Conservation (phyloP, 306 rosid genomes). For the Amphicarpaea edgeworthii region DNA sequence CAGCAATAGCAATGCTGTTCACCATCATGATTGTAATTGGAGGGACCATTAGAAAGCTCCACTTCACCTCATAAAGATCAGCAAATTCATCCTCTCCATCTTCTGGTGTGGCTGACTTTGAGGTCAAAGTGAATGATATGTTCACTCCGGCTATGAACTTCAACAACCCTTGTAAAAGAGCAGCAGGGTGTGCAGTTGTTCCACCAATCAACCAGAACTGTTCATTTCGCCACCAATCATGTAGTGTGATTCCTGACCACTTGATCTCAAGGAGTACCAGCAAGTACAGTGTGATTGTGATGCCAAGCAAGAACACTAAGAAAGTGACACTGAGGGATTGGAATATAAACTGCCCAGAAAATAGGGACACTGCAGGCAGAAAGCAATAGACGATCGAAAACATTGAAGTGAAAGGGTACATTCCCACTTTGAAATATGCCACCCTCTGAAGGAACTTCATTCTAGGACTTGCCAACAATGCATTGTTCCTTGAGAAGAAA, state of each 20-base stretch:
- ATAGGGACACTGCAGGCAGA: constrained; percentile 79
- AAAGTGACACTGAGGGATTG: constrained; percentile 70
- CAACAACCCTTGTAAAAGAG: constrained; percentile 79
- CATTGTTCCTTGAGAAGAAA: constrained; percentile 84
- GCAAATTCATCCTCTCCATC: constrained; percentile 88
- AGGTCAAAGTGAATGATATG: constrained; percentile 82
- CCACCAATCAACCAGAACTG: constrained; percentile 94
- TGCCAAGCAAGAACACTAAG: constrained; percentile 68
- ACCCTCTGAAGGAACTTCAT: constrained; percentile 86
- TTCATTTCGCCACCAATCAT: constrained; percentile 93
- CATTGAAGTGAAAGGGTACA: constrained; percentile 91
- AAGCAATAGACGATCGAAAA: constrained; percentile 83
- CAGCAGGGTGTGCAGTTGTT: constrained; percentile 88
- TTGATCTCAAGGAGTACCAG: constrained; percentile 81
- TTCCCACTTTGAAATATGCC: constrained; percentile 86
- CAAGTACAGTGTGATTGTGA: constrained; percentile 76
- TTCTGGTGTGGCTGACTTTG: constrained; percentile 77
- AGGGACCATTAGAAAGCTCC: constrained; percentile 92
- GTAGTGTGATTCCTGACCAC: constrained; percentile 84
- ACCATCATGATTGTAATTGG: constrained; percentile 88
- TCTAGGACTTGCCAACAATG: constrained; percentile 72
- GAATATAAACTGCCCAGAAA: constrained; percentile 85
- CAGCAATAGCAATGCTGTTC: constrained; percentile 79
- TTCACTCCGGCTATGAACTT: constrained; percentile 92
- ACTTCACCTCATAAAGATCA: constrained; percentile 75